Conservation (phyloP, 495 filamentous ascomycete genomes). For the Xylaria bambusicola region DNA sequence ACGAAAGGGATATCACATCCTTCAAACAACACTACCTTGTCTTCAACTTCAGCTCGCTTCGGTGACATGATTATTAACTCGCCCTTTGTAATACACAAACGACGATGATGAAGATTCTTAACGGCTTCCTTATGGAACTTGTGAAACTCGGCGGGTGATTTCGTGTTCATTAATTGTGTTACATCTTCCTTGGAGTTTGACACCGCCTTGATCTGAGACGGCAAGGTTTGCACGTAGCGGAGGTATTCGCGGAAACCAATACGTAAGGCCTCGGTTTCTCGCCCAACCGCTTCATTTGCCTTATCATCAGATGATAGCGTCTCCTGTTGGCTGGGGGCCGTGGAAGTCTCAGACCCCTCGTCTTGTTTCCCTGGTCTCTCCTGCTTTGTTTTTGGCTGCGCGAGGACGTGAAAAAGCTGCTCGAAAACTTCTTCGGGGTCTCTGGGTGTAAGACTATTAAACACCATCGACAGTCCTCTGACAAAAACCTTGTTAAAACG, state of each 20-base stretch:
- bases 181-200: background rate
- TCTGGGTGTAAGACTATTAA: background rate
- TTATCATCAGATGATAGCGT: background rate
- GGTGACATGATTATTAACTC: background rate
- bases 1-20: background rate
- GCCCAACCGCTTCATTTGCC: background rate
- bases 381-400: background rate
- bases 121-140: background rate
- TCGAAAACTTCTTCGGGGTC: conserved; percentile 3
- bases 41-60: background rate
- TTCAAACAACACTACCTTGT: background rate
- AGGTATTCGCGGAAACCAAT: conserved; percentile 1
- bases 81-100: background rate
- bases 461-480: background rate
- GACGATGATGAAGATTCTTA: background rate
- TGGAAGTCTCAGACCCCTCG: background rate
- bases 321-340: background rate
- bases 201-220: background rate
- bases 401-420: background rate
- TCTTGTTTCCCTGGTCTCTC: no score
- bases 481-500: background rate
- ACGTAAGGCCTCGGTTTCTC: background rate
- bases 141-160: conserved; percentile 1
- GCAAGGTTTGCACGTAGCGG: background rate
- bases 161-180: background rate